phyloP scores from a whole-genome alignment of 148 eudicot species.

The Pouteria glomerata region DNA sequence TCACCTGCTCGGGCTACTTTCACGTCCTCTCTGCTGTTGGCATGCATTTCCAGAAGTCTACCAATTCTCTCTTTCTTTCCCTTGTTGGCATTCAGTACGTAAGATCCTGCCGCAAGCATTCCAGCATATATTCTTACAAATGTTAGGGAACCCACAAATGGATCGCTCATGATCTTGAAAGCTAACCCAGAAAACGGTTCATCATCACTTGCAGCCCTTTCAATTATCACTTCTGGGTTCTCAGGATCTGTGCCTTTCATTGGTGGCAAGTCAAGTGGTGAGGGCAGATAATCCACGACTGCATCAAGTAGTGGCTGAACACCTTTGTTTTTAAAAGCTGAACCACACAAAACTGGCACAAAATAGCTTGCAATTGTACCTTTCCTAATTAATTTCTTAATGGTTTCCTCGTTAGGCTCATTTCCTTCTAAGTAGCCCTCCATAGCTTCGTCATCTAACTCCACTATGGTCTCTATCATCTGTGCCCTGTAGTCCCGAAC shows the following conservation, averaged over 20 bases:
- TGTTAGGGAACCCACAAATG: slow-evolving; percentile 94
- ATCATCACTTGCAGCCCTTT: slow-evolving; percentile 69
- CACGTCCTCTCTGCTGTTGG: slow-evolving; percentile 91
- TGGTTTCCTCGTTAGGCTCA: slow-evolving; percentile 86
- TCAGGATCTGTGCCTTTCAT: slow-evolving; percentile 95
- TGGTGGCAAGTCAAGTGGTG: slow-evolving; percentile 86
- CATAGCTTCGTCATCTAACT: slow-evolving; percentile 82
- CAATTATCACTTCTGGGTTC: slow-evolving; percentile 65
- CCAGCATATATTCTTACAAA: slow-evolving; percentile 92
- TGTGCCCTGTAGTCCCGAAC: slow-evolving; percentile 67
- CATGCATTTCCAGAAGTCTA: slow-evolving; percentile 98
- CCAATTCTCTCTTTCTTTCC: slow-evolving; percentile 96
- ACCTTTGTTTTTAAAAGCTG: slow-evolving; percentile 97
- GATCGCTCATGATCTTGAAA: slow-evolving; percentile 94
- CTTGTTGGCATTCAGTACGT: slow-evolving; percentile 86
- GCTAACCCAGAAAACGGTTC: slow-evolving; percentile 93
- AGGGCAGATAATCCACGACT: slow-evolving; percentile 95
- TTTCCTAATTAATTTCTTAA: slow-evolving; percentile 71
- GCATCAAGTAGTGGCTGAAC: slow-evolving; percentile 97
- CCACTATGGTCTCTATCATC: slow-evolving; percentile 71
- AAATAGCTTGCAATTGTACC: slow-evolving; percentile 66
- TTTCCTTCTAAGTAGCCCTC: slow-evolving; percentile 76
- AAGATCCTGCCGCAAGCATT: slow-evolving; percentile 80
- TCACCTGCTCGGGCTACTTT: slow-evolving; percentile 88
- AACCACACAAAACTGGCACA: slow-evolving; percentile 92